Percentiles rank a stretch among this genome's conserved stretches.
phyloP scores from a whole-genome alignment of 352 stramenopile genomes.

The Pythium sukuiense region DNA sequence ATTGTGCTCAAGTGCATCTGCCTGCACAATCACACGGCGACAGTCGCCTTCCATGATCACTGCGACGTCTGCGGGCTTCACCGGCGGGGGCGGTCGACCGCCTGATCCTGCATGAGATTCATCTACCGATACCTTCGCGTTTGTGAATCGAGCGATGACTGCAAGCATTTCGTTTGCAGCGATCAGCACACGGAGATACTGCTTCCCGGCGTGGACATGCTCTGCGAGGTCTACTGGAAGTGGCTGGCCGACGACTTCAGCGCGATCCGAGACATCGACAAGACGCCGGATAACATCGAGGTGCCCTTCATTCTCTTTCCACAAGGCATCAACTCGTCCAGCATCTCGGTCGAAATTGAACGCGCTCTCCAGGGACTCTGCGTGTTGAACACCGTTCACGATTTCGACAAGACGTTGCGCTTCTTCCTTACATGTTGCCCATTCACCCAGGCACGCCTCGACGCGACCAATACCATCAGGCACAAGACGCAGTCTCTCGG shows the following conservation, averaged over 20 bases:
- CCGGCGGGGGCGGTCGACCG: neutral
- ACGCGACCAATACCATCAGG: conserved; percentile 20
- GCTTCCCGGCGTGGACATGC: conserved; percentile 11
- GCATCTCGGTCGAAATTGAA: conserved; percentile 24
- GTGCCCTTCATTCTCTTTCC: conserved; percentile 24
- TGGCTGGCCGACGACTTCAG: conserved; percentile 17
- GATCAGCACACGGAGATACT: conserved; percentile 26
- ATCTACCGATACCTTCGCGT: conserved; percentile 14
- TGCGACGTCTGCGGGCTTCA: conserved; percentile 13
- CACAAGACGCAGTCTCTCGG: neutral
- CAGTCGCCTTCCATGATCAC: conserved; percentile 30
- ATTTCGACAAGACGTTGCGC: conserved; percentile 9
- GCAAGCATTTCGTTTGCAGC: conserved; percentile 28
- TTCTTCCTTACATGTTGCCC: conserved; percentile 11
- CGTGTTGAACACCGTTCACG: conserved; percentile 12
- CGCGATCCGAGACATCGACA: conserved; percentile 18
- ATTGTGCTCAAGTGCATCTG: conserved; percentile 20
- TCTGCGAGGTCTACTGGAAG: conserved; percentile 13
- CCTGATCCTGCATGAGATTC: neutral
- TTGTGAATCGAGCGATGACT: conserved; percentile 26
- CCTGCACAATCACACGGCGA: conserved; percentile 22
- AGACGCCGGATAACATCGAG: conserved; percentile 17
- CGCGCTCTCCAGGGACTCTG: conserved; percentile 3
- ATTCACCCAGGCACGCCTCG: conserved; percentile 20
- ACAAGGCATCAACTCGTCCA: conserved; percentile 17